phyloP scores from a whole-genome alignment of 257 asterid genomes.

The Cinchona pubescens region DNA sequence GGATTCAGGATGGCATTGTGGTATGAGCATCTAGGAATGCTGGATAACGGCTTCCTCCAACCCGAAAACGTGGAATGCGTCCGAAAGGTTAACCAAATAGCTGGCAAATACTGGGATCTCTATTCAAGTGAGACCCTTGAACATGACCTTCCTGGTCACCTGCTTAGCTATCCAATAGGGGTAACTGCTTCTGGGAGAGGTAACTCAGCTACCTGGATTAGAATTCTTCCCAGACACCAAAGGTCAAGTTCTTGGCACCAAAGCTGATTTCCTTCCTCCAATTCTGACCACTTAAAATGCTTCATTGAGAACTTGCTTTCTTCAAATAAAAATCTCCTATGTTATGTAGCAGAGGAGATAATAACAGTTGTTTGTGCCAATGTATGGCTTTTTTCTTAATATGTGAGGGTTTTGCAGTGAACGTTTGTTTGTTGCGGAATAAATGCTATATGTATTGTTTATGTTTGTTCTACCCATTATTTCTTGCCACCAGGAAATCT shows the following conservation, averaged over 20 bases:
- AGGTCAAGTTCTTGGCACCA: conserved; percentile 52
- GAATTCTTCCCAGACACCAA: conserved; percentile 57
- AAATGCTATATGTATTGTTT: neutral
- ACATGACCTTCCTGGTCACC: conserved; percentile 56
- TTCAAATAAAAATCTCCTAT: conserved; percentile 2
- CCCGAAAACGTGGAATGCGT: conserved; percentile 56
- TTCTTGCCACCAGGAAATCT: neutral
- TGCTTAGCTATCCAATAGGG: conserved; percentile 55
- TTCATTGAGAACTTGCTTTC: neutral
- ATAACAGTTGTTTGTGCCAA: neutral
- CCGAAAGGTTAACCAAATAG: conserved; percentile 45
- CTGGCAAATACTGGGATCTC: conserved; percentile 43
- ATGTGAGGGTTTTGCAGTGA: neutral
- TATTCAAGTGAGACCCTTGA: conserved; percentile 35
- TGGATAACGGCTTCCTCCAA: conserved; percentile 38
- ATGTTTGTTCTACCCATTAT: neutral
- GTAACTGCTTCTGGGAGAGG: conserved; percentile 45
- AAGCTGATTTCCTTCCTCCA: conserved; percentile 38
- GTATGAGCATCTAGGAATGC: conserved; percentile 62
- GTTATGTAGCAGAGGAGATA: neutral
- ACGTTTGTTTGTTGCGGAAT: neutral
- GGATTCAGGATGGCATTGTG: conserved; percentile 76
- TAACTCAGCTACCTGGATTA: conserved; percentile 48
- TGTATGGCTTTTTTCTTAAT: neutral
- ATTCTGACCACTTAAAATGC: conserved; percentile 56